Evolutionary conservation across 148 eudicot species (phyloP).

Genomic region (Heliamphora exappendiculata): DNA sequence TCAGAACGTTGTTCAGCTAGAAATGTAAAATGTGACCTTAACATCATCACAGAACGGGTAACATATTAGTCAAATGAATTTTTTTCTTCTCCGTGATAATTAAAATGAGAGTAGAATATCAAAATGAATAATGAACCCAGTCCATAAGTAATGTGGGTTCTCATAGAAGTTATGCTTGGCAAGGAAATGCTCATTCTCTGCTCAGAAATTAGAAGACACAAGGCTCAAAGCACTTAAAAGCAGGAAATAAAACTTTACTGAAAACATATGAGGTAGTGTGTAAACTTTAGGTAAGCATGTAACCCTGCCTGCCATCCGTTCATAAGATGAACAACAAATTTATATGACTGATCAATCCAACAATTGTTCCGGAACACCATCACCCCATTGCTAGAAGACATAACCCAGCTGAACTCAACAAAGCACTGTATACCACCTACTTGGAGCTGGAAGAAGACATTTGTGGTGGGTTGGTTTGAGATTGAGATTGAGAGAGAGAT

Average conservation of each 20-base stretch:
- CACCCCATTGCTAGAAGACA: not conserved
- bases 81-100: not conserved
- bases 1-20: not conserved
- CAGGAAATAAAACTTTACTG: not conserved
- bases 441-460: constrained; percentile 4
- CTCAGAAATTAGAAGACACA: not conserved
- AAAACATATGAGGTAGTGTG: not conserved
- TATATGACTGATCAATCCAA: not conserved
- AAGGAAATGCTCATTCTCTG: not conserved
- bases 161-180: not conserved
- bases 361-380: not conserved
- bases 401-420: constrained; percentile 1
- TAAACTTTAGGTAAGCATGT: not conserved
- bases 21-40: not conserved
- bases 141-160: not conserved
- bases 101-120: not conserved
- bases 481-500: too few species aligned
- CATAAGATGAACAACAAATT: not conserved
- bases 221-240: not conserved
- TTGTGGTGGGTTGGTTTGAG: not conserved
- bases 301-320: not conserved
- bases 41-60: not conserved
- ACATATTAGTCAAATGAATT: not conserved
- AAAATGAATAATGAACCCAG: not conserved
- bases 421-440: not conserved